These are phyloP conservation scores for Daucus carota DNA, from an alignment of 129 eudicot species.

Conservation along the genomic window DNA sequence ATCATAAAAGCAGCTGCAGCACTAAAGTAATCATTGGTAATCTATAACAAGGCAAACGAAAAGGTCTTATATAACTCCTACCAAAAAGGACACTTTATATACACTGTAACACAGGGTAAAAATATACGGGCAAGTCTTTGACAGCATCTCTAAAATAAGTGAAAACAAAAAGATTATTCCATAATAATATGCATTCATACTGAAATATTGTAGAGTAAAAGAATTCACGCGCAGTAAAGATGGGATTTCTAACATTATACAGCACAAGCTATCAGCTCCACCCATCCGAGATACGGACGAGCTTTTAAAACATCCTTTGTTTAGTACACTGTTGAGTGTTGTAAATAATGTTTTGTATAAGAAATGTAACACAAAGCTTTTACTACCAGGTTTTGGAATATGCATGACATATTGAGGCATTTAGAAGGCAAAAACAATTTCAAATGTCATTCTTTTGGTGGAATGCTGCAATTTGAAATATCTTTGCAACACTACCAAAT, in stretches of 20 bases:
- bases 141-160: not conserved
- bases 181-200: not conserved
- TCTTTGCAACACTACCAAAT: not conserved
- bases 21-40: too few relatives aligned
- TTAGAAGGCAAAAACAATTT: not conserved
- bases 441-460: not conserved
- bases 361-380: not conserved
- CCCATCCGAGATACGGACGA: not conserved
- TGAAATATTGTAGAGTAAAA: not conserved
- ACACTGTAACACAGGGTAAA: not conserved
- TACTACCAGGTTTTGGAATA: not conserved
- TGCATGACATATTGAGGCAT: not conserved
- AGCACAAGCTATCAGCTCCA: not conserved
- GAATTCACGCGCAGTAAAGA: not conserved
- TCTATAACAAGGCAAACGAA: not conserved
- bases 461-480: not conserved
- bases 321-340: not conserved
- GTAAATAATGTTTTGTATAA: not conserved
- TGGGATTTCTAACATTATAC: not conserved
- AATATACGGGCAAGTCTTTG: not conserved
- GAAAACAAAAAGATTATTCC: too few relatives aligned
- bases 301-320: not conserved
- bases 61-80: not conserved
- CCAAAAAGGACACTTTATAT: not conserved
- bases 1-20: not conserved